Evolutionary conservation across 2,329 filamentous ascomycete species (phyloP).

Genomic region (Sporothrix euskadiensis): DNA sequence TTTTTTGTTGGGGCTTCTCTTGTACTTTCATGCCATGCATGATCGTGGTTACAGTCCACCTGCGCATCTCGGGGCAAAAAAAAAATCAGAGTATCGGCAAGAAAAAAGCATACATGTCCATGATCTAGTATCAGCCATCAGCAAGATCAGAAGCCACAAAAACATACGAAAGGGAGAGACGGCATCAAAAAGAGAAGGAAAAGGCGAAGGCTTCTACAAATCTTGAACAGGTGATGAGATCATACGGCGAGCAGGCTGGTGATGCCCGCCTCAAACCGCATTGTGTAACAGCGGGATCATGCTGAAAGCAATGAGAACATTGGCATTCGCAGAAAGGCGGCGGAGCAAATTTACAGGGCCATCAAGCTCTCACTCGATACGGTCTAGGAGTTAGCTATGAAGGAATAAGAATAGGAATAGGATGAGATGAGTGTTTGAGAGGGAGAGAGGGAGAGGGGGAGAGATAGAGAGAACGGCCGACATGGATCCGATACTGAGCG

Average conservation of each 20-base stretch:
- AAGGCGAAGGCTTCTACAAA: neutral
- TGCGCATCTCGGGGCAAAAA: conserved; percentile 26
- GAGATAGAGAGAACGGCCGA: conserved; percentile 3
- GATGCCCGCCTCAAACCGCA: neutral
- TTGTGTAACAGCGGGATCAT: neutral
- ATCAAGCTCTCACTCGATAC: neutral
- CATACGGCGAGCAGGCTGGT: neutral
- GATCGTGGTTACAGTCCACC: conserved; percentile 17
- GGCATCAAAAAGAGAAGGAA: neutral
- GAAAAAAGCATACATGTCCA: neutral
- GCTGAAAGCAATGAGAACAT: neutral
- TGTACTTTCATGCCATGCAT: neutral
- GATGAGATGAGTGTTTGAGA: neutral
- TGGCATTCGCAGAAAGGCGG: neutral
- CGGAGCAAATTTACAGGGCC: neutral
- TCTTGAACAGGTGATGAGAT: conserved; percentile 1
- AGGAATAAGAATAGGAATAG: neutral
- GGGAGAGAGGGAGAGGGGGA: neutral
- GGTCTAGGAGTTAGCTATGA: neutral
- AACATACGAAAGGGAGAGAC: neutral
- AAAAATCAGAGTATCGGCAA: neutral
- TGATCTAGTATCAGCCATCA: neutral
- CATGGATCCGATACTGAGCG: neutral
- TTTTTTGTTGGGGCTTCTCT: neutral
- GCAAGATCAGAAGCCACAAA: neutral